phyloP scores from a whole-genome alignment of 306 rosid species.

The Corylus avellana region DNA sequence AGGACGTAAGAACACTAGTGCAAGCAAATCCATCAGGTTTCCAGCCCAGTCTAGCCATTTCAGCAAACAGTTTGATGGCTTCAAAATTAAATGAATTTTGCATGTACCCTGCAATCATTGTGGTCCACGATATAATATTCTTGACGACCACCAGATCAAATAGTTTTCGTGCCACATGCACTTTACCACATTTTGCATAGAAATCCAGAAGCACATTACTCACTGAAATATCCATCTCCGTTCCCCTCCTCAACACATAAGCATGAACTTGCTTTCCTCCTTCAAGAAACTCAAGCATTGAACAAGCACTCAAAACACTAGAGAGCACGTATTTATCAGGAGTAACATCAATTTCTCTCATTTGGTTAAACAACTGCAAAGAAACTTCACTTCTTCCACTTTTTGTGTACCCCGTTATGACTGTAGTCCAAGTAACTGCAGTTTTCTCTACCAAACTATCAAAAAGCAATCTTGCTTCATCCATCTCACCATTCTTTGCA shows the following conservation, averaged over 20 bases:
- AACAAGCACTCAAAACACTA: constrained; percentile 81
- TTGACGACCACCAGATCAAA: constrained; percentile 52
- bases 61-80: constrained; percentile 58
- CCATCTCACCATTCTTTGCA: constrained; percentile 53
- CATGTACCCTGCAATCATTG: constrained; percentile 92
- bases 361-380: constrained; percentile 58
- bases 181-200: constrained; percentile 74
- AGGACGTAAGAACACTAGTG: constrained; percentile 79
- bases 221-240: constrained; percentile 66
- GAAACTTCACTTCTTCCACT: constrained; percentile 69
- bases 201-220: constrained; percentile 75
- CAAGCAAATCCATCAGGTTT: constrained; percentile 77
- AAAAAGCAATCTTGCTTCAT: constrained; percentile 66
- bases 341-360: constrained; percentile 50
- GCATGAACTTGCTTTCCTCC: constrained; percentile 89
- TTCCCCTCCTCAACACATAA: constrained; percentile 57
- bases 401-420: constrained; percentile 67
- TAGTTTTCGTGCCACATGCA: constrained; percentile 50
- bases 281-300: constrained; percentile 57
- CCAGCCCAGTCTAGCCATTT: constrained; percentile 64
- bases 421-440: constrained; percentile 76
- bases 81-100: constrained; percentile 71
- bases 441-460: constrained; percentile 53
- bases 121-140: constrained; percentile 83
- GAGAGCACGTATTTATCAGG: constrained; percentile 77